Conservation (phyloP, 2,329 filamentous ascomycete species). For the Hortaea werneckii region DNA sequence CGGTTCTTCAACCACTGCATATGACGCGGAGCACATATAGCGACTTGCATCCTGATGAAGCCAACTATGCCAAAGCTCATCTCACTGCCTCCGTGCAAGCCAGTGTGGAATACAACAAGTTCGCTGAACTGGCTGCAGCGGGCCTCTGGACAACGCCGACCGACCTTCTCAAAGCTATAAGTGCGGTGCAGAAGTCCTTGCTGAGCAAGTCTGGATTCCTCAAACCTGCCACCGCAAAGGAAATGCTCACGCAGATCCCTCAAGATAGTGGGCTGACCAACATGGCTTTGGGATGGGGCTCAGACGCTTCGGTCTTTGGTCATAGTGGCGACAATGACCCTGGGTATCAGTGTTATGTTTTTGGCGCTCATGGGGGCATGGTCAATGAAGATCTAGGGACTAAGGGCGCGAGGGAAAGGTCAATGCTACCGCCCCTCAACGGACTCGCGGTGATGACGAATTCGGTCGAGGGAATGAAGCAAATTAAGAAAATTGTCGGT, state of each 20-base stretch:
- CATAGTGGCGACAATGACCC: conserved; percentile 15
- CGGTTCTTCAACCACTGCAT: conserved; percentile 13
- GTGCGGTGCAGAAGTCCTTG: conserved; percentile 13
- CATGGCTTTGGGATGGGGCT: conserved; percentile 13
- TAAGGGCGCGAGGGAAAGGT: background rate
- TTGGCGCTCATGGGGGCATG: conserved; percentile 7
- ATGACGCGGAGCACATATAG: conserved; percentile 16
- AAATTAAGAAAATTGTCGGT: conserved; percentile 7
- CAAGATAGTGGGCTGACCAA: background rate
- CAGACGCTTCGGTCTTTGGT: conserved; percentile 9
- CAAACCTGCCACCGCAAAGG: conserved; percentile 5
- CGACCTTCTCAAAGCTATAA: conserved; percentile 14
- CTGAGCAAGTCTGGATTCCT: conserved; percentile 8
- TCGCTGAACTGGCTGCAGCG: conserved; percentile 16
- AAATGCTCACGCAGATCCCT: conserved; percentile 12
- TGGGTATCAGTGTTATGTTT: conserved; percentile 12
- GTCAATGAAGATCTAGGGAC: background rate
- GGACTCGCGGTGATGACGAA: conserved; percentile 15
- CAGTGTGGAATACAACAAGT: conserved; percentile 9
- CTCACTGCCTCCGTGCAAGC: conserved; percentile 5
- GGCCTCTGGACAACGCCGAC: conserved; percentile 19
- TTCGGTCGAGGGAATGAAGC: conserved; percentile 4
- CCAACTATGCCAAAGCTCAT: conserved; percentile 13
- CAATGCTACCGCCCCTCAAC: background rate
- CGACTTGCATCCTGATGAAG: conserved; percentile 5